A percentile compares a stretch with the other conserved stretches of the same genome.
Conservation (phyloP, 2,329 filamentous ascomycete genomes). For the Rutstroemia sp. region DNA sequence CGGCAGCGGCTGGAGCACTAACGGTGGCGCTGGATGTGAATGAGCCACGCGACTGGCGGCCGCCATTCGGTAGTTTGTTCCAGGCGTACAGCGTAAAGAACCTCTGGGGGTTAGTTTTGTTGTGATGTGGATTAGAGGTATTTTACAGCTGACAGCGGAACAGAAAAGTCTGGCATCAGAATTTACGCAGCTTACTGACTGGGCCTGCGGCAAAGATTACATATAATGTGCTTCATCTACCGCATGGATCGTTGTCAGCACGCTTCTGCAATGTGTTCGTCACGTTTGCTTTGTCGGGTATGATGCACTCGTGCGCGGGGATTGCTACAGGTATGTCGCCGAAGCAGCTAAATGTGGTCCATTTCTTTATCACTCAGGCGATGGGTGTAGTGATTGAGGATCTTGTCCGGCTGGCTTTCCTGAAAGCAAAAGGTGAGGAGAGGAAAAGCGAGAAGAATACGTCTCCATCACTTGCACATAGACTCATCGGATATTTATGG, state of each 20-base stretch:
- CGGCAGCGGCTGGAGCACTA: neutral
- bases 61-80: neutral
- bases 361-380: neutral
- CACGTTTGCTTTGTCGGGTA: neutral
- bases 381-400: neutral
- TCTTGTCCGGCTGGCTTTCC: neutral
- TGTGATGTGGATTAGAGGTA: neutral
- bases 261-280: neutral
- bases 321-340: neutral
- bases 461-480: neutral
- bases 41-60: neutral
- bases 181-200: neutral
- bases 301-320: neutral
- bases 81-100: neutral
- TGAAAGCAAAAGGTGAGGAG: neutral
- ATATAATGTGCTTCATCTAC: neutral
- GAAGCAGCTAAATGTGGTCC: neutral
- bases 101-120: neutral
- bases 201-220: neutral
- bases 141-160: neutral
- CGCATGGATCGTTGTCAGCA: neutral
- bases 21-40: neutral
- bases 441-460: neutral
- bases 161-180: neutral
- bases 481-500: neutral